Percentiles rank a stretch among this genome's conserved stretches.
These are phyloP conservation scores for Thuja plicata DNA, from an alignment of 83 land plant species.

Conservation along the genomic window DNA sequence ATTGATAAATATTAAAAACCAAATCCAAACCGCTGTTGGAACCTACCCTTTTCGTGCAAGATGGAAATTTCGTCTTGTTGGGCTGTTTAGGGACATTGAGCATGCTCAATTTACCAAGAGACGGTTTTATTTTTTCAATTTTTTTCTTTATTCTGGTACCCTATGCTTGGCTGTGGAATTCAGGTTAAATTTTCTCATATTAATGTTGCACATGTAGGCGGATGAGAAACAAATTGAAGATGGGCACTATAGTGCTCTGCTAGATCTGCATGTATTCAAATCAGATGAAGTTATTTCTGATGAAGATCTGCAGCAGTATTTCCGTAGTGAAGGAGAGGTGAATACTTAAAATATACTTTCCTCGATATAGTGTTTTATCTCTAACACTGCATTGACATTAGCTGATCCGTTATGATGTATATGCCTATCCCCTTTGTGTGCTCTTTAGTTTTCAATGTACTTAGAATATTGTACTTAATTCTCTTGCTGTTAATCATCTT, in stretches of 20 bases:
- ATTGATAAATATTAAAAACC: too few species aligned
- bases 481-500: not conserved
- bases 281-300: constrained; percentile 14
- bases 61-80: not conserved
- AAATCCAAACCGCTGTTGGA: not conserved
- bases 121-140: too few species aligned
- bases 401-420: not conserved
- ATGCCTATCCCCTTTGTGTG: not conserved
- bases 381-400: not conserved
- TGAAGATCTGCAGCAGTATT: constrained; percentile 9
- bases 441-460: not conserved
- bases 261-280: constrained; percentile 14
- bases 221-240: constrained; percentile 15
- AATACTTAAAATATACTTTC: not conserved
- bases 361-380: not conserved
- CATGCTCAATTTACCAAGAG: not conserved
- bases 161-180: too few species aligned
- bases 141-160: not conserved
- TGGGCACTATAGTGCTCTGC: constrained; percentile 7
- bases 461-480: not conserved
- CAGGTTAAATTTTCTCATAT: not conserved
- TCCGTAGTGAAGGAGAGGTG: constrained; percentile 16
- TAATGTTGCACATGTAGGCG: constrained; percentile 6
- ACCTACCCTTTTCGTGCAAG: not conserved
- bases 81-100: not conserved